Evolutionary conservation across 345 rosid genomes (phyloP).

Genomic region (Salix brachista): DNA sequence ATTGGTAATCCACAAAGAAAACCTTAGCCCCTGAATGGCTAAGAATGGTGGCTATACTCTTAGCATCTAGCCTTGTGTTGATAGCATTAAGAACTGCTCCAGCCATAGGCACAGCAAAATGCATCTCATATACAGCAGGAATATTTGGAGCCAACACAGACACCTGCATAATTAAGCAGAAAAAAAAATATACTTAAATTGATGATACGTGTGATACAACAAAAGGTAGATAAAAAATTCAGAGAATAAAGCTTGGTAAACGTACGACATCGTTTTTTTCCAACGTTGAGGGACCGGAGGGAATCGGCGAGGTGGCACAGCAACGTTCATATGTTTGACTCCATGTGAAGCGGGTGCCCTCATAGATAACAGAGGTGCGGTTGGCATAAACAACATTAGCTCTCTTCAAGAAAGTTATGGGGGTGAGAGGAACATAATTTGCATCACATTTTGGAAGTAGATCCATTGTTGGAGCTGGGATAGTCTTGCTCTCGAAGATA

Average conservation of each 20-base stretch:
- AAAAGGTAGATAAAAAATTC: background rate
- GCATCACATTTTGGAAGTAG: constrained; percentile 49
- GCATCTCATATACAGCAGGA: constrained; percentile 88
- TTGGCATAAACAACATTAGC: constrained; percentile 46
- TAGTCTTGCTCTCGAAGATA: background rate
- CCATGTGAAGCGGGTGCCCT: constrained; percentile 58
- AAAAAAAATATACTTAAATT: background rate
- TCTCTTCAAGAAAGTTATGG: constrained; percentile 55
- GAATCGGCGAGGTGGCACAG: constrained; percentile 57
- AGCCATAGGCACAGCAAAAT: constrained; percentile 86
- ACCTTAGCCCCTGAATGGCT: constrained; percentile 61
- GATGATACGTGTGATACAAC: background rate
- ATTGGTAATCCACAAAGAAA: constrained; percentile 58
- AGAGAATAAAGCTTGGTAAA: background rate
- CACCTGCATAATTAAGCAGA: constrained; percentile 33
- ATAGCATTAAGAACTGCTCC: constrained; percentile 79
- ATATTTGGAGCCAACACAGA: constrained; percentile 76
- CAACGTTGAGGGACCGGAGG: constrained; percentile 48
- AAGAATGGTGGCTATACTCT: constrained; percentile 53
- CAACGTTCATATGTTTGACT: constrained; percentile 59
- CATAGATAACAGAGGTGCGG: constrained; percentile 56
- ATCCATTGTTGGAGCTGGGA: constrained; percentile 30
- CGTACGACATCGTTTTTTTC: constrained; percentile 53
- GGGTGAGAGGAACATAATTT: constrained; percentile 59
- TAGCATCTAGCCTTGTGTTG: constrained; percentile 66